These are phyloP conservation scores for Chalciporus piperatus DNA, from an alignment of 768 basidiomycete species.

Conservation along the genomic window DNA sequence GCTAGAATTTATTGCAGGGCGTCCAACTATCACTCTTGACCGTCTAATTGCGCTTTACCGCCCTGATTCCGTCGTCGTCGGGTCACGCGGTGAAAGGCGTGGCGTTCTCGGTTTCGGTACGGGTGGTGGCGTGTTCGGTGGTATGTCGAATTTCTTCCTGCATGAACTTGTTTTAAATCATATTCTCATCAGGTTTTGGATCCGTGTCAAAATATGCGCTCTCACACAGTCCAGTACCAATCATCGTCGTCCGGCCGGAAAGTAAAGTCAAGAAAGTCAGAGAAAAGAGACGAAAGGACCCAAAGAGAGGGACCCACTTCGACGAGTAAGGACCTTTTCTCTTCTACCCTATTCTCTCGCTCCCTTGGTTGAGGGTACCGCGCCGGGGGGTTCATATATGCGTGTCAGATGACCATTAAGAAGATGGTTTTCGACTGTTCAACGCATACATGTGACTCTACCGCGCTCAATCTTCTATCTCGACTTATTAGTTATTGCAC, in stretches of 20 bases:
- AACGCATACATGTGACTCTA: neutral
- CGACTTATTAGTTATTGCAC: neutral
- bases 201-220: conserved; percentile 74
- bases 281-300: conserved; percentile 84
- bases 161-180: neutral
- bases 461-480: no score
- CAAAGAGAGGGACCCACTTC: conserved; percentile 83
- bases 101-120: conserved; percentile 44
- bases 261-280: conserved; percentile 80
- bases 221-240: conserved; percentile 90
- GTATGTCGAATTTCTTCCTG: conserved; percentile 5
- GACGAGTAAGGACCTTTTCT: conserved; percentile 44
- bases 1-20: conserved; percentile 92
- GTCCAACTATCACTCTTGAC: conserved; percentile 85
- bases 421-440: neutral
- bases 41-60: conserved; percentile 90
- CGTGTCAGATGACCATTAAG: neutral
- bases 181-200: conserved; percentile 54
- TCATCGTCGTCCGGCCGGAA: conserved; percentile 92
- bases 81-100: conserved; percentile 71
- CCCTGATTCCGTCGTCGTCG: conserved; percentile 90
- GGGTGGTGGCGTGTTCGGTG: conserved; percentile 25
- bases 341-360: neutral
- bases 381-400: neutral
- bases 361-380: neutral